Conservation (phyloP, 2,329 filamentous ascomycete genomes). For the Zymoseptoria pseudotritici region DNA sequence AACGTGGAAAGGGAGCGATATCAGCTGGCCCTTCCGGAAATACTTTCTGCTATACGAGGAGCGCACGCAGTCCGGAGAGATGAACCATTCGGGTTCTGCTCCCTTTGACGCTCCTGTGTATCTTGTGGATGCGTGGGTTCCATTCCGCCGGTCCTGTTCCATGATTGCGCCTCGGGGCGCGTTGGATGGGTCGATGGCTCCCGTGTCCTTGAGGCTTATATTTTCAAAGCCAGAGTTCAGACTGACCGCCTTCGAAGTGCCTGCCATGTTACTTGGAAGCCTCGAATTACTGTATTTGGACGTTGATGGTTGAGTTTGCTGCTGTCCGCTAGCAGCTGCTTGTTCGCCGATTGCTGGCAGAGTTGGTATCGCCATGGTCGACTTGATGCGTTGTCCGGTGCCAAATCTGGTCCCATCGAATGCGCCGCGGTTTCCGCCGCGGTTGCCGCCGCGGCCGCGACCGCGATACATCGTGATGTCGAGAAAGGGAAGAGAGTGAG, state of each 20-base stretch:
- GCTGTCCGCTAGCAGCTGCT: background rate
- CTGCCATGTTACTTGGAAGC: background rate
- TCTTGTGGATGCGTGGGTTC: no score
- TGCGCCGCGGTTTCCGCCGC: no score
- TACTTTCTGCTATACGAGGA: background rate
- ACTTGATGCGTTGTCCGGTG: background rate
- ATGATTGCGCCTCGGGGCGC: background rate
- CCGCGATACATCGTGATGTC: no score
- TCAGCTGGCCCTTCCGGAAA: slow-evolving; percentile 8
- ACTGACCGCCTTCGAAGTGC: background rate
- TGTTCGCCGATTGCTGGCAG: background rate
- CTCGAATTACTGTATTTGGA: background rate
- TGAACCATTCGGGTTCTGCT: background rate
- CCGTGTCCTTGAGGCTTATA: background rate
- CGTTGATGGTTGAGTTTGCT: background rate
- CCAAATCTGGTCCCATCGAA: background rate
- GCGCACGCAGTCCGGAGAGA: background rate
- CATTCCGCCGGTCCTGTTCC: no score
- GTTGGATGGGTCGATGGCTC: background rate
- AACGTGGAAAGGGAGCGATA: slow-evolving; percentile 13
- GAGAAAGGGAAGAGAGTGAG: no score
- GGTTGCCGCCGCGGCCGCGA: no score
- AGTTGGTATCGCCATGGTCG: background rate
- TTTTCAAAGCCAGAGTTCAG: background rate
- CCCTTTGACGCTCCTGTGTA: background rate